Conservation (phyloP, 495 filamentous ascomycete genomes). For the Hypoxylon lenormandii region DNA sequence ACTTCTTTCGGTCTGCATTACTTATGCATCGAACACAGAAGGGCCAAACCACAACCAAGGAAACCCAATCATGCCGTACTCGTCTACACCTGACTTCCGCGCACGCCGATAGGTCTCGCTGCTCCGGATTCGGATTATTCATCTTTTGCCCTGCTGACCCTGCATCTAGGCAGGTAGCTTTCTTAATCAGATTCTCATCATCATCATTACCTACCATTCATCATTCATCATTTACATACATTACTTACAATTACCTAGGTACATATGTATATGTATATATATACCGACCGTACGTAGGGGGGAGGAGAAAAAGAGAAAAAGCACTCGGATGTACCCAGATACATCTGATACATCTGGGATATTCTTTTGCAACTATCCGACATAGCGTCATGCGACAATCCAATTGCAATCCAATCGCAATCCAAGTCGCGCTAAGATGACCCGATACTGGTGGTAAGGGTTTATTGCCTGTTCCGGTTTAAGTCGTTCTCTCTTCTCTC, state of each 20-base stretch:
- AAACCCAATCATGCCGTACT: constrained; percentile 7
- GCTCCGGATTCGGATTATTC: constrained; percentile 29
- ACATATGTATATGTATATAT: constrained; percentile 10
- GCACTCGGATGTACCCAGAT: constrained; percentile 25
- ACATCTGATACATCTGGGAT: constrained; percentile 27
- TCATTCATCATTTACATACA: too few relatives aligned
- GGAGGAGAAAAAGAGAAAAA: neutral
- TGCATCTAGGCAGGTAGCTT: constrained; percentile 34
- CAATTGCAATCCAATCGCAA: too few relatives aligned
- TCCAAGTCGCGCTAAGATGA: constrained; percentile 17
- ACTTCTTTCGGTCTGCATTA: constrained; percentile 31
- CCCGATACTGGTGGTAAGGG: constrained; percentile 29
- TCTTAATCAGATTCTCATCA: constrained; percentile 47
- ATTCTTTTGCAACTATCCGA: constrained; percentile 35
- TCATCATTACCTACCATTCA: constrained; percentile 32
- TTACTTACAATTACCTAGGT: neutral
- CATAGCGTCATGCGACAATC: constrained; percentile 30
- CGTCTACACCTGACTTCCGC: constrained; percentile 10
- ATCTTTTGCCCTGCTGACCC: constrained; percentile 37
- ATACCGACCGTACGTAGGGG: neutral
- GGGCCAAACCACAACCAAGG: constrained; percentile 10
- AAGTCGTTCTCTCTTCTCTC: constrained; percentile 13
- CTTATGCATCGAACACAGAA: constrained; percentile 19
- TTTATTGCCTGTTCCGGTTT: constrained; percentile 42
- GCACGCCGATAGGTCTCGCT: constrained; percentile 18